Evolutionary conservation across 371 early-diverging fungal genomes (phyloP).

Genomic region (Mucor saturninus): DNA sequence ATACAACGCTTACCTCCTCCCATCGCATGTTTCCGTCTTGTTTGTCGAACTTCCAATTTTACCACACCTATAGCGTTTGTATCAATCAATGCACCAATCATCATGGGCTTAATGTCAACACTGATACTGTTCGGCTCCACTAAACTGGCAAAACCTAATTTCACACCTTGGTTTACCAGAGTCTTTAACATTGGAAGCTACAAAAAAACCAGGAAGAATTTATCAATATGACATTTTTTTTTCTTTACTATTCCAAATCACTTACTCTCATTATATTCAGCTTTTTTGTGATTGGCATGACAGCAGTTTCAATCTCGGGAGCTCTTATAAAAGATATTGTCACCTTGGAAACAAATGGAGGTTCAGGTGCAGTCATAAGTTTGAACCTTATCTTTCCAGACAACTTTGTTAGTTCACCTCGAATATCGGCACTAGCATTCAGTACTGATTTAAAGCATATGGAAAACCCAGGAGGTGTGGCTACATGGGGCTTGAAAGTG

Average conservation of each 20-base stretch:
- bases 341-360: constrained; percentile 42
- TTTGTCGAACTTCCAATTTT: constrained; percentile 33
- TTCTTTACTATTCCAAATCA: too few species aligned
- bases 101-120: constrained; percentile 30
- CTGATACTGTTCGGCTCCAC: constrained; percentile 44
- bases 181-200: constrained; percentile 39
- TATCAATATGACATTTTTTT: not conserved
- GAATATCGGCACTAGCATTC: constrained; percentile 37
- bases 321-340: constrained; percentile 37
- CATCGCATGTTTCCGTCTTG: not conserved
- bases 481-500: not conserved
- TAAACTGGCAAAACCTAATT: constrained; percentile 31
- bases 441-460: constrained; percentile 44
- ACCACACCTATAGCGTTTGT: constrained; percentile 39
- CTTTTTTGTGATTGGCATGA: constrained; percentile 41
- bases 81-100: constrained; percentile 30
- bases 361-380: constrained; percentile 34
- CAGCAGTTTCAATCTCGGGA: constrained; percentile 39
- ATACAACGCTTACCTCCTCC: not conserved
- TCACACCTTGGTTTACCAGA: constrained; percentile 38
- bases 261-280: constrained; percentile 44
- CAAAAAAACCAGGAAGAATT: not conserved
- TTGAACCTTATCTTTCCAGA: constrained; percentile 41
- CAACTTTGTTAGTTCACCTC: constrained; percentile 33
- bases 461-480: constrained; percentile 35